Evolutionary conservation across 352 stramenopile species (phyloP), one percentile per base, ranked within the genome.

Genomic region (Globisporangium parvum): DNA sequence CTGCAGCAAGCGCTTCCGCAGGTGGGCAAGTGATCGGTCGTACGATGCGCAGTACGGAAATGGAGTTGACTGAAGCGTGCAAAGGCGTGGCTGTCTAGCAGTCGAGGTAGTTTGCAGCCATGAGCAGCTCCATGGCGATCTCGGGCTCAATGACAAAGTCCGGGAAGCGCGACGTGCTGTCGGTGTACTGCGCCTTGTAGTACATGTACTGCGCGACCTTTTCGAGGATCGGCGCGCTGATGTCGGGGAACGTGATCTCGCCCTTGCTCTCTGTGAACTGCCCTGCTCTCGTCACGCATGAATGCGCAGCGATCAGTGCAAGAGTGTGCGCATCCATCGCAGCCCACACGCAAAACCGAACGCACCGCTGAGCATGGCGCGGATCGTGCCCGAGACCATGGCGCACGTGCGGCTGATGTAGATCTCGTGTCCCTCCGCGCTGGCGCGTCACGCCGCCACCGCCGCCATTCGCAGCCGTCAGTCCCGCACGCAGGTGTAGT

Each of bases 141-240:
- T 99, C 97, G 6, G 97, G 97, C 70, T 99, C 96, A 66, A 99
- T 99, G 17, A 70, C 51, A 75, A 99, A 99, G 64, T 99, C 96
- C 0, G 97, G 97, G 60, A 99, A 96, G 2, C 93, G 79, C 31
- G 86, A 80, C 51, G 81, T 94, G 62, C 85, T 97, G 69, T 99
- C 98, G 21, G 86, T 94, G 73, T 98, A 98, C 70, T 88, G 75
- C 47, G 86, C 87, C 82, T 99, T 99, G 81, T 99, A 99, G 80
- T 99, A 98, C 61, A 99, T 88, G 83, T 99, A 99, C 73, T 98
- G 91, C 46, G 96, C 96, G 35, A 98, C 91, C 63, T 98, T 98
- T 70, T 99, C 97, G 20, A 99, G 69, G 60, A 99, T 98, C 31
- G 85, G 81, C 23, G 90, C 93, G 48, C 88, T 90, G 65, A 99